phyloP scores from a whole-genome alignment of 2,329 filamentous ascomycete species.

The Phaeosphaeria sp. region DNA sequence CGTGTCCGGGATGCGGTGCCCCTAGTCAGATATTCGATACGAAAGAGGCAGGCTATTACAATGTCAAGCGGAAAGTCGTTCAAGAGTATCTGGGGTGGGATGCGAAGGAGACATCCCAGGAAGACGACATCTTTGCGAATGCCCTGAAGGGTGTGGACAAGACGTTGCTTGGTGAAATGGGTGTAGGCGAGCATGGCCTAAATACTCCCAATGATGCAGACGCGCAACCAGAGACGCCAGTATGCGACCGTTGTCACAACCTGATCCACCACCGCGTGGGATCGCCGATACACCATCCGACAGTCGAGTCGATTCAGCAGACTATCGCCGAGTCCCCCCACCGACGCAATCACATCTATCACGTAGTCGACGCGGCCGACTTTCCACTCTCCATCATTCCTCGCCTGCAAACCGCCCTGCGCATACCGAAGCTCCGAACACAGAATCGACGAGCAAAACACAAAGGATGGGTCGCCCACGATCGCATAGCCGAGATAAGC shows the following conservation, averaged over 20 bases:
- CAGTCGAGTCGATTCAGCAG: constrained; percentile 78
- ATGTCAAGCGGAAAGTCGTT: constrained; percentile 56
- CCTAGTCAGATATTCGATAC: constrained; percentile 63
- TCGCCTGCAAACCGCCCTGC: constrained; percentile 72
- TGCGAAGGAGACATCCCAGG: constrained; percentile 23
- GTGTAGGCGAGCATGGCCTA: constrained; percentile 28
- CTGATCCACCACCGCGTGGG: constrained; percentile 78
- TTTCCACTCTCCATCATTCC: constrained; percentile 94
- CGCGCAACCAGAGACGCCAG: constrained; percentile 51
- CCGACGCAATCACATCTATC: constrained; percentile 92
- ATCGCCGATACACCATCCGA: constrained; percentile 78
- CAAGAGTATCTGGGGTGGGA: constrained; percentile 46
- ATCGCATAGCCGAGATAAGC: constrained; percentile 75
- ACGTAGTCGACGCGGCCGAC: constrained; percentile 92
- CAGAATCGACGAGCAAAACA: constrained; percentile 78
- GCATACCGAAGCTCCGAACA: constrained; percentile 75
- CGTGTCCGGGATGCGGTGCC: constrained; percentile 70
- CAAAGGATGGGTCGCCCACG: constrained; percentile 68
- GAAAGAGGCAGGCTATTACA: constrained; percentile 65
- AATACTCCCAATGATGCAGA: constrained; percentile 15
- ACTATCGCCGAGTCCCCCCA: constrained; percentile 89
- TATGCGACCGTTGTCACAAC: constrained; percentile 88
- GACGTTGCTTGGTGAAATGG: constrained; percentile 37
- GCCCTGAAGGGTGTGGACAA: constrained; percentile 40
- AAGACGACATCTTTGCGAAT: constrained; percentile 46